Evolutionary conservation across 345 rosid genomes (phyloP), one percentile per base, ranked within the genome.

Genomic region (Arabidopsis thaliana): DNA sequence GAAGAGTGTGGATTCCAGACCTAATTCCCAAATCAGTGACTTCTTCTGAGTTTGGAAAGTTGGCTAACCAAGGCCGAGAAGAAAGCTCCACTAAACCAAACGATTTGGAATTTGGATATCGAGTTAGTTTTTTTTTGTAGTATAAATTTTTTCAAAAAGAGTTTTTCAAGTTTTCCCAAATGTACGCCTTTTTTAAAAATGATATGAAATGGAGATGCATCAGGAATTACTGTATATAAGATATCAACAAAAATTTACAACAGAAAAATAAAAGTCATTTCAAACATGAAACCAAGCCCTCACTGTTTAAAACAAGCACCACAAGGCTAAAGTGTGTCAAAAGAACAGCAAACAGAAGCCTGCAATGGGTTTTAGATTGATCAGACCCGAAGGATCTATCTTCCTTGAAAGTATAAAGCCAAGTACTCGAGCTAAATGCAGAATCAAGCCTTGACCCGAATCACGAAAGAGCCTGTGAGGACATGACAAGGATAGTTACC

Each of bases 381-480:
- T 56, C 13, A 65, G 36, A 57, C 24, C 55, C 57, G 22, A 57
- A 58, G 66, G 37, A 48, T 25, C 42, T 30, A 12, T 48, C 41
- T 12, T 37, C 44, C 50, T 66, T 56, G 59, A 38, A 34, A 46
- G 16, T 55, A 28, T 38, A 67, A 20, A 67, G 40, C 33, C 24
- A 42, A 48, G 66, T 22, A 38, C 44, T 33, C 52, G 11, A 46
- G 66, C 44, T 25, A 45, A 7, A 49, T 36, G 60, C 16, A 59
- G 53, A 49, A 30, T 90, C 88, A 90, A 40, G 88, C 96, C 83
- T 92, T 92, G 79, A 92, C 86, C 41, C 97, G 88, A 52, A 92
- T 73, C 69, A 93, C 97, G 32, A 93, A 93, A 8, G 95, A 90
- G 85, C 98, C 98, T 87, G 88, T 72, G 65, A 20, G 38, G 4